Percentiles rank a stretch among this genome's conserved stretches.
Evolutionary conservation across 345 rosid species (phyloP).

Genomic region (Camelina laxa): DNA sequence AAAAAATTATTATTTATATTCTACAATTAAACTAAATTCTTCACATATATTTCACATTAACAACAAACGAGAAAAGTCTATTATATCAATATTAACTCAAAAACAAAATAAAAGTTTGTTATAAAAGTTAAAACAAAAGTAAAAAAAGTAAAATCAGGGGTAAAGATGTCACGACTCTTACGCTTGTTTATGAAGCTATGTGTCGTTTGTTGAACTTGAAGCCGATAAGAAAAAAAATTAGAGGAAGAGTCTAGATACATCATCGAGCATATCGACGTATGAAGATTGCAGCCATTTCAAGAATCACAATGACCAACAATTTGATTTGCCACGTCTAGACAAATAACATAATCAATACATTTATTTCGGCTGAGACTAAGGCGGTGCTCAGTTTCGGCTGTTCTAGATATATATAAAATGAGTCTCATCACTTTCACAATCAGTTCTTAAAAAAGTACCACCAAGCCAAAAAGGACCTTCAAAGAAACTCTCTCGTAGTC

Average conservation of each 20-base stretch:
- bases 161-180: too few relatives aligned
- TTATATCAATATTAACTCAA: too few relatives aligned
- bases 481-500: neutral
- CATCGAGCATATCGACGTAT: constrained; percentile 38
- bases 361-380: too few relatives aligned
- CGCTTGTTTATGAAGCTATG: constrained; percentile 18
- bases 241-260: constrained; percentile 23
- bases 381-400: neutral
- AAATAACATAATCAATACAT: neutral
- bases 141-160: too few relatives aligned
- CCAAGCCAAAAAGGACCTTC: neutral
- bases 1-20: too few relatives aligned
- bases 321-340: constrained; percentile 23
- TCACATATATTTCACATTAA: too few relatives aligned
- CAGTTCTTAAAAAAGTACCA: neutral
- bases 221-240: neutral
- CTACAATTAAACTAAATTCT: too few relatives aligned
- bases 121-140: too few relatives aligned
- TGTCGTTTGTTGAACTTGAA: constrained; percentile 33
- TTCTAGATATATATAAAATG: constrained; percentile 16
- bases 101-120: too few relatives aligned
- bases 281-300: constrained; percentile 40
- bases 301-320: constrained; percentile 24
- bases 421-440: constrained; percentile 8
- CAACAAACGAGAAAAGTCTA: too few relatives aligned